Percentiles rank a stretch among this genome's conserved stretches.
phyloP scores from a whole-genome alignment of 345 rosid genomes.

The Citrus unshiu region DNA sequence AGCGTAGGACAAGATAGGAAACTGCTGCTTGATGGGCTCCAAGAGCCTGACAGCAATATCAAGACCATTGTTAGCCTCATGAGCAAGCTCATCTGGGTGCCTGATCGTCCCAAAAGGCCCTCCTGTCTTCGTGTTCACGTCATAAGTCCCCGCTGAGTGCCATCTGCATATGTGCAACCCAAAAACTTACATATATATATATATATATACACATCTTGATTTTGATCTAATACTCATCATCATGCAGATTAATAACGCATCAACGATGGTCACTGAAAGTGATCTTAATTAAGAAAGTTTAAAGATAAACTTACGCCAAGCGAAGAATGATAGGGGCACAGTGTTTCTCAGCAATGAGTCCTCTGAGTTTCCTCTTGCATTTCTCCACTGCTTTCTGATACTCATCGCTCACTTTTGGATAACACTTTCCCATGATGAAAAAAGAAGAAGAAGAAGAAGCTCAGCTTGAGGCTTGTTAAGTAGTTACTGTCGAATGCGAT shows the following conservation, averaged over 20 bases:
- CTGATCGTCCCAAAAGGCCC: constrained; percentile 93
- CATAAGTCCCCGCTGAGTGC: constrained; percentile 95
- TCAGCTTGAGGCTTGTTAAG: neutral
- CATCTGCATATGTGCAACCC: constrained; percentile 38
- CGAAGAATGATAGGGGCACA: constrained; percentile 91
- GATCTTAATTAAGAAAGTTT: neutral
- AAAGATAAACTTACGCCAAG: constrained; percentile 47
- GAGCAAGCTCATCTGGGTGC: constrained; percentile 62
- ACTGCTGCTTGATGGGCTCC: constrained; percentile 66
- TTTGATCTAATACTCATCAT: too few species aligned
- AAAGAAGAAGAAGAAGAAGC: too few species aligned
- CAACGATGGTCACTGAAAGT: too few species aligned
- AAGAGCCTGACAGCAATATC: constrained; percentile 78
- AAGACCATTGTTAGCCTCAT: constrained; percentile 85
- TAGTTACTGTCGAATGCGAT: neutral
- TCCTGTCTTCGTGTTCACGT: constrained; percentile 63
- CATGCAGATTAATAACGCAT: too few species aligned
- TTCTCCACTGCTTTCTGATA: constrained; percentile 58
- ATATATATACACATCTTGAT: too few species aligned
- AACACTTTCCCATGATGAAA: constrained; percentile 44
- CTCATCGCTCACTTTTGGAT: constrained; percentile 70
- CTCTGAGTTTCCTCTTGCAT: constrained; percentile 78
- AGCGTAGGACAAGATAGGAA: constrained; percentile 66
- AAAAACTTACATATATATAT: too few species aligned
- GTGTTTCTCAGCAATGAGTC: constrained; percentile 72